Conservation (phyloP, 2,329 filamentous ascomycete species). For the Aspergillus sp. region DNA sequence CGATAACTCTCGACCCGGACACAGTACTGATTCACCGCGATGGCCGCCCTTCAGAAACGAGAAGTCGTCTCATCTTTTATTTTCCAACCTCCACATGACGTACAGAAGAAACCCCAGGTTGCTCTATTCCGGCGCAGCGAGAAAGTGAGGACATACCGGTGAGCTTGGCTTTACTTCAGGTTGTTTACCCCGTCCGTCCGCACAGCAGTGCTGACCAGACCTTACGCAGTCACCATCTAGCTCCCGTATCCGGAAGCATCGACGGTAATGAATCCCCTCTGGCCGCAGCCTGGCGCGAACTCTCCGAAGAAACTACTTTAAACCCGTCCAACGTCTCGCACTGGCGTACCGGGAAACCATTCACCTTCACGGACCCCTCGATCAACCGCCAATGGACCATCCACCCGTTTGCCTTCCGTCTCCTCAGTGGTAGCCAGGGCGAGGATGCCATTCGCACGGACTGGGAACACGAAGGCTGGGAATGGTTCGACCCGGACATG, state of each 20-base stretch:
- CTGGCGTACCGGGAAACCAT: conserved; percentile 52
- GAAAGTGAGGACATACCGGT: conserved; percentile 54
- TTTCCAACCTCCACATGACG: conserved; percentile 21
- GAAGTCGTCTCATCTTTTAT: conserved; percentile 40
- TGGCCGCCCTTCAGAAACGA: conserved; percentile 16
- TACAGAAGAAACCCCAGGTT: conserved; percentile 35
- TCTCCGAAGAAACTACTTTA: conserved; percentile 55
- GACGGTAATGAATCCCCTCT: conserved; percentile 48
- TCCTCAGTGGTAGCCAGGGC: conserved; percentile 28
- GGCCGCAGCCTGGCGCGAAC: conserved; percentile 53
- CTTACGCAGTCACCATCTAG: conserved; percentile 43
- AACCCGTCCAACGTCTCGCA: conserved; percentile 41
- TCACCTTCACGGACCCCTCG: conserved; percentile 46
- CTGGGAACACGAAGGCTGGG: conserved; percentile 55
- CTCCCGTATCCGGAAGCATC: conserved; percentile 56
- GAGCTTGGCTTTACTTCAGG: conserved; percentile 1
- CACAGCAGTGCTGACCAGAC: neutral
- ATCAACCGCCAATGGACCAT: conserved; percentile 54
- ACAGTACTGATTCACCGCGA: neutral
- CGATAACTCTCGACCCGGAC: neutral
- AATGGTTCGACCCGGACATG: conserved; percentile 49
- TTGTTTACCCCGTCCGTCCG: too few relatives aligned
- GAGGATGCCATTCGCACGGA: conserved; percentile 47
- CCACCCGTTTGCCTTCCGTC: conserved; percentile 50
- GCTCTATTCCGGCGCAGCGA: conserved; percentile 56